A percentile compares a stretch with the other conserved stretches of the same genome.
phyloP scores from a whole-genome alignment of 1,139 yeast species.

The Kurtzmaniella quercitrusa region DNA sequence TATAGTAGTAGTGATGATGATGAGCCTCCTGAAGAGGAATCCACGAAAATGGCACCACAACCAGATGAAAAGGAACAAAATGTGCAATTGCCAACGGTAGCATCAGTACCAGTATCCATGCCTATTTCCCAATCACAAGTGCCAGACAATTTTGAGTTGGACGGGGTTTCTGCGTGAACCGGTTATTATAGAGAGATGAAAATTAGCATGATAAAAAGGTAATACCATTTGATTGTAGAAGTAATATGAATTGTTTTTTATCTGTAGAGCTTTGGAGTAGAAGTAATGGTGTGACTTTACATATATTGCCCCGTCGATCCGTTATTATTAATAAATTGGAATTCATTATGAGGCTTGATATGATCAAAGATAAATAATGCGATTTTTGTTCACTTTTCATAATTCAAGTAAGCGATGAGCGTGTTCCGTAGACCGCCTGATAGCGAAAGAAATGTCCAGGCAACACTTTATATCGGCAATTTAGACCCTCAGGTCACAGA shows the following conservation, averaged over 20 bases:
- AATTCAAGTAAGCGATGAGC: constrained; percentile 13
- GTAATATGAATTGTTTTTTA: too few relatives aligned
- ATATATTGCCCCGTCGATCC: too few relatives aligned
- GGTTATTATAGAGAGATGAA: neutral
- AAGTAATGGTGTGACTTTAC: too few relatives aligned
- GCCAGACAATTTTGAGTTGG: constrained; percentile 4
- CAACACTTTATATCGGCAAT: constrained; percentile 80
- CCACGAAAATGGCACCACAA: constrained; percentile 13
- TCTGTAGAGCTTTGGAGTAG: too few relatives aligned
- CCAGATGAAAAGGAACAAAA: neutral
- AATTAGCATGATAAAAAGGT: neutral
- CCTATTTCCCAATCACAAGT: neutral
- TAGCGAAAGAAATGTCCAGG: constrained; percentile 54
- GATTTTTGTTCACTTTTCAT: neutral
- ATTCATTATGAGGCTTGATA: too few relatives aligned
- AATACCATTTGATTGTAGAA: neutral
- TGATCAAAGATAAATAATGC: neutral
- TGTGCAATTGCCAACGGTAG: neutral
- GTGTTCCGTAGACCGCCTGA: constrained; percentile 34
- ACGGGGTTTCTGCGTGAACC: constrained; percentile 1
- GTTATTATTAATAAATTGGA: too few relatives aligned
- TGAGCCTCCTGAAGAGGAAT: constrained; percentile 18
- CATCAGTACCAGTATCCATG: neutral
- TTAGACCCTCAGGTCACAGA: constrained; percentile 73
- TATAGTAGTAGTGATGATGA: constrained; percentile 2